phyloP scores from a whole-genome alignment of 768 basidiomycete species.

The Gloeostereum incarnatum region DNA sequence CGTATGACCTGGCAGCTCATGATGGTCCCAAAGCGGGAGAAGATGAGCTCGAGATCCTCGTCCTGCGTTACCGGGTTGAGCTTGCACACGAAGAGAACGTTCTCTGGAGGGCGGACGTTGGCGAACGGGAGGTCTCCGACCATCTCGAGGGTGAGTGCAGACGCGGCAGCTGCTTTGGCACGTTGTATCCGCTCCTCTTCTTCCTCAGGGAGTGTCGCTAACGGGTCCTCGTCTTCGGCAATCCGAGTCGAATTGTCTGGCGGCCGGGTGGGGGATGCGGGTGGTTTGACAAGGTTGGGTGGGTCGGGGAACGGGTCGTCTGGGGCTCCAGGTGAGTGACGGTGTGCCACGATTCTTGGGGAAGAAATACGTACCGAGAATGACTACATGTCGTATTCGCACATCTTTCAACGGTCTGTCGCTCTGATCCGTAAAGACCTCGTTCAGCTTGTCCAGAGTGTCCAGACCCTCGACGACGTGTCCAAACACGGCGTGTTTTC shows the following conservation, averaged over 20 bases:
- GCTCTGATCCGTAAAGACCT: slow-evolving; percentile 81
- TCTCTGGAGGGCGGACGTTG: slow-evolving; percentile 95
- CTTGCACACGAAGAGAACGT: slow-evolving; percentile 98
- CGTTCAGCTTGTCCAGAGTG: slow-evolving; percentile 87
- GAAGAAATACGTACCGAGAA: slow-evolving; percentile 56
- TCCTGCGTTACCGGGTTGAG: slow-evolving; percentile 92
- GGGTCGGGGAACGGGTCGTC: slow-evolving; percentile 97
- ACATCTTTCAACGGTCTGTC: slow-evolving; percentile 92
- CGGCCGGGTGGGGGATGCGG: slow-evolving; percentile 68
- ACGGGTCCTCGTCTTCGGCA: slow-evolving; percentile 89
- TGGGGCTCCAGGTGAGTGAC: slow-evolving; percentile 16
- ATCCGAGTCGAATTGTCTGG: slow-evolving; percentile 86
- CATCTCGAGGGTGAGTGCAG: slow-evolving; percentile 97
- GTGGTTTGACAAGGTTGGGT: slow-evolving; percentile 58
- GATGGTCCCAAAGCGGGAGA: slow-evolving; percentile 90
- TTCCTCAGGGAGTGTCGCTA: slow-evolving; percentile 75
- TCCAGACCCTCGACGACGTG: slow-evolving; percentile 93
- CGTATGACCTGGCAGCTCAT: slow-evolving; percentile 97
- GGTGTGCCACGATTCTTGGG: not conserved
- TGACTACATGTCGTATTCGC: slow-evolving; percentile 89
- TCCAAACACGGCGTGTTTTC: slow-evolving; percentile 89
- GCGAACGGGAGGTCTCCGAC: slow-evolving; percentile 98
- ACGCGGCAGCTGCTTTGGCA: slow-evolving; percentile 84
- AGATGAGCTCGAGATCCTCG: slow-evolving; percentile 96
- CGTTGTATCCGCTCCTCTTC: slow-evolving; percentile 75